These are phyloP conservation scores for Geotrichum fermentans DNA, from an alignment of 1,139 yeast genomes.

Conservation along the genomic window DNA sequence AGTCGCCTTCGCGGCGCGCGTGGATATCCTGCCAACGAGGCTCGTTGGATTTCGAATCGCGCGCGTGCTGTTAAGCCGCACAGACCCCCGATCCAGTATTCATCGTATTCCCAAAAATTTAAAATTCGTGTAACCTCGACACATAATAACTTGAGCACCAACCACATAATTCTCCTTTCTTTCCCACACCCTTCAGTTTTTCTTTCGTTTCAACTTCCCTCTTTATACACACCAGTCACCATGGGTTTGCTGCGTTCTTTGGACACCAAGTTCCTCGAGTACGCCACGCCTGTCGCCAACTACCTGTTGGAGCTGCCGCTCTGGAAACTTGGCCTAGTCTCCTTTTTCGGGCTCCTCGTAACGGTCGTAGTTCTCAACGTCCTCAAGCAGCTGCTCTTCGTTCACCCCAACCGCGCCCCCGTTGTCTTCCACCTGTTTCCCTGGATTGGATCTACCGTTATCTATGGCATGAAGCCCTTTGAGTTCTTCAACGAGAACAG, in stretches of 20 bases:
- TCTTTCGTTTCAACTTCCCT: no score
- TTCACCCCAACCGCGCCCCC: conserved; percentile 61
- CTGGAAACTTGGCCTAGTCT: conserved; percentile 30
- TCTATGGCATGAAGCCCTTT: conserved; percentile 90
- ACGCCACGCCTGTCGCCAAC: conserved; percentile 5
- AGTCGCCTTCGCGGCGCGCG: no score
- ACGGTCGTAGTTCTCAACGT: conserved; percentile 51
- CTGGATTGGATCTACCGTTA: conserved; percentile 88
- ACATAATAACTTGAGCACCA: no score
- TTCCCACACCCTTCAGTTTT: no score
- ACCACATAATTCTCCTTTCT: no score
- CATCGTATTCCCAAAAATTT: no score
- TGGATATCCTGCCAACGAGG: no score
- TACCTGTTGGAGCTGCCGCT: conserved; percentile 26
- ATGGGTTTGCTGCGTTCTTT: conserved; percentile 21
- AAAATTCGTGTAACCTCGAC: no score
- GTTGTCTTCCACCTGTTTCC: conserved; percentile 90
- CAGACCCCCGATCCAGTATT: no score
- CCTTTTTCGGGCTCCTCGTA: conserved; percentile 31
- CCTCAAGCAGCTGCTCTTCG: conserved; percentile 64
- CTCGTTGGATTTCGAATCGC: no score
- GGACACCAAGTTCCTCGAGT: conserved; percentile 33
- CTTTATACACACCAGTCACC: no score
- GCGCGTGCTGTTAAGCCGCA: no score
- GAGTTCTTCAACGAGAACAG: conserved; percentile 78